phyloP scores from a whole-genome alignment of 139 green algal genomes.

The Chlorella sp. region DNA sequence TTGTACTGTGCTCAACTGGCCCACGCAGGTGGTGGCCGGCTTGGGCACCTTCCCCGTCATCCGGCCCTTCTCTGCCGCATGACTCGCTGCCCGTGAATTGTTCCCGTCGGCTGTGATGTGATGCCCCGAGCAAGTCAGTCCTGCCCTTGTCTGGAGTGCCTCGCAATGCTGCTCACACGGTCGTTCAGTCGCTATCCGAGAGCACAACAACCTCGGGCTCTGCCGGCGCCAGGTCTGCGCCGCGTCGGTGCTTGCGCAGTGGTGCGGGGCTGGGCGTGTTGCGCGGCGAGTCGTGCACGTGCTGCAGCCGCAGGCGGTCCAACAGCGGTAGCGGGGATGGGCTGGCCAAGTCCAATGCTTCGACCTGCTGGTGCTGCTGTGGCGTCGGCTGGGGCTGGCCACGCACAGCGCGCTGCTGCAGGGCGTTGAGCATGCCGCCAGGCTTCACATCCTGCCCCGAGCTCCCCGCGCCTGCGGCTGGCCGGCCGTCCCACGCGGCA shows the following conservation, averaged over 20 bases:
- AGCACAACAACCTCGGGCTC: constrained; percentile 31
- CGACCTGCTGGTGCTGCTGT: not conserved
- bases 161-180: too few species aligned
- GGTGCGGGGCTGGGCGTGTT: constrained; percentile 18
- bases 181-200: constrained; percentile 26
- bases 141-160: too few species aligned
- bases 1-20: too few species aligned
- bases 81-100: too few species aligned
- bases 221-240: not conserved
- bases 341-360: constrained; percentile 9
- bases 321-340: constrained; percentile 21
- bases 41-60: too few species aligned
- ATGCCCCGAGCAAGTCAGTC: too few species aligned
- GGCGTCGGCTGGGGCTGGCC: not conserved
- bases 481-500: too few species aligned
- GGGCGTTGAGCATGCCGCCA: not conserved
- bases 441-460: too few species aligned
- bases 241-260: constrained; percentile 2
- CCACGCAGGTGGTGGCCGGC: too few species aligned
- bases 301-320: constrained; percentile 8
- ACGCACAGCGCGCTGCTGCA: not conserved
- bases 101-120: too few species aligned
- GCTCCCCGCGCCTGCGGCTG: not conserved
- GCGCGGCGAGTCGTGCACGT: not conserved
- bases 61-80: too few species aligned